These are phyloP conservation scores for Zygosaccharomyces pseudobailii DNA, from an alignment of 1,139 yeast species.

Conservation along the genomic window DNA sequence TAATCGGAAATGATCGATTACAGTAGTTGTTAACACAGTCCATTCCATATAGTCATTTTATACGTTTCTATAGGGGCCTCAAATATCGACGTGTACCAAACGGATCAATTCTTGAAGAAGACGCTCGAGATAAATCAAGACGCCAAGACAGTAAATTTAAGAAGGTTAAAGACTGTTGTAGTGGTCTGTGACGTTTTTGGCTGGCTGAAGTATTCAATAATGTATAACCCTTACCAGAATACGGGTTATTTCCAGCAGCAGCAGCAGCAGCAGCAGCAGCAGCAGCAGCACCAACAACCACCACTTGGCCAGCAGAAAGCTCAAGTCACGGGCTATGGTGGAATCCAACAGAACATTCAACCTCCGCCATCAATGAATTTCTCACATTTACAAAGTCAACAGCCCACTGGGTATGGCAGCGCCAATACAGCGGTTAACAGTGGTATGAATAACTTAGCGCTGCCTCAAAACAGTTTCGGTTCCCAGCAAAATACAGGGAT, in stretches of 20 bases:
- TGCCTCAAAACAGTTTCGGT: conserved; percentile 5
- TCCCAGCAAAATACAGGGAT: conserved; percentile 6
- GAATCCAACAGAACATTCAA: conserved; percentile 14
- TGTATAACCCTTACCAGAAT: conserved; percentile 15
- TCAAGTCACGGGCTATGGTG: conserved; percentile 11
- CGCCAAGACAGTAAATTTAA: not conserved
- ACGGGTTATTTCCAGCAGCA: conserved; percentile 14
- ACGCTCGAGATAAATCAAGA: not conserved
- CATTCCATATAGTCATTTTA: not conserved
- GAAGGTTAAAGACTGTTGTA: not conserved
- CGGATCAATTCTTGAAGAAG: conserved; percentile 1
- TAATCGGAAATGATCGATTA: not conserved
- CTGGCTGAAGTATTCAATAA: conserved; percentile 1
- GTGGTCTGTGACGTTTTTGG: not conserved
- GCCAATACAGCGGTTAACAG: conserved; percentile 6
- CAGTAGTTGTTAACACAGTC: not conserved
- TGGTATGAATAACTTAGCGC: conserved; percentile 4
- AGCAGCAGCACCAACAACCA: conserved; percentile 13
- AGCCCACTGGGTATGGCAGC: conserved; percentile 6
- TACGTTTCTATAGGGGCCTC: conserved; percentile 8
- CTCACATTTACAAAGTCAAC: conserved; percentile 5
- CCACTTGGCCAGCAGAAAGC: conserved; percentile 6
- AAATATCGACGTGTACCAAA: not conserved
- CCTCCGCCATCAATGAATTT: conserved; percentile 5
- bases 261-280: conserved; percentile 14